A percentile compares a stretch with the other conserved stretches of the same genome.
Evolutionary conservation across 179 eudicot genomes (phyloP).

Genomic region (Spergularia azorica): DNA sequence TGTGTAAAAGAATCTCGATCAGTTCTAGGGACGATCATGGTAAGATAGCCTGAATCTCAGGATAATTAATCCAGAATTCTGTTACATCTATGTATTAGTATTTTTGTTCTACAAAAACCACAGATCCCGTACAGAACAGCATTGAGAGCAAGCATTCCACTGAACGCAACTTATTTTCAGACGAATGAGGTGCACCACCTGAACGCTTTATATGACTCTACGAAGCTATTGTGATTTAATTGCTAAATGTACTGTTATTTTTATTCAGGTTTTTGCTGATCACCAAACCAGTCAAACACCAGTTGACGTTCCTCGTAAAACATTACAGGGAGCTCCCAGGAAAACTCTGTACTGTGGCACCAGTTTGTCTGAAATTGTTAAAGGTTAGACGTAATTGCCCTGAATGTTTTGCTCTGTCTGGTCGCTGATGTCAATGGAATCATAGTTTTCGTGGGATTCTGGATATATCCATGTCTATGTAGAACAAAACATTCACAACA

Average conservation of each 20-base stretch:
- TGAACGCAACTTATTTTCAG: constrained; percentile 49
- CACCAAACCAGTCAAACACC: constrained; percentile 30
- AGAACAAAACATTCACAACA: neutral
- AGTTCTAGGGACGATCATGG: constrained; percentile 41
- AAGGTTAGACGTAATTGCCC: constrained; percentile 27
- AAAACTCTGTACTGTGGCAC: constrained; percentile 33
- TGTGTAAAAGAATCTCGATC: neutral
- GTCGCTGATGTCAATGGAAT: too few relatives aligned
- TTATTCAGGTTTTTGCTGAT: constrained; percentile 40
- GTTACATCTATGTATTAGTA: neutral
- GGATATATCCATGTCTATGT: neutral
- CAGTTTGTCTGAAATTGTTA: constrained; percentile 21
- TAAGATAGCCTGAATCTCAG: constrained; percentile 9
- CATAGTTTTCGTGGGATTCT: too few relatives aligned
- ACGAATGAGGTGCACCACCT: constrained; percentile 37
- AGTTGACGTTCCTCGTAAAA: constrained; percentile 26
- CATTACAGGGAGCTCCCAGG: constrained; percentile 15
- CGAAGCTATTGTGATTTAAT: neutral
- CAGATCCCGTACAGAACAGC: constrained; percentile 48
- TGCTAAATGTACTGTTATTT: neutral
- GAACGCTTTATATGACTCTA: neutral
- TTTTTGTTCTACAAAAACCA: neutral
- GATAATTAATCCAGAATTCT: neutral
- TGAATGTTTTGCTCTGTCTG: neutral
- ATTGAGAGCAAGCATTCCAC: constrained; percentile 43